Evolutionary conservation across 768 basidiomycete species (phyloP), one percentile per base, ranked within the genome.

Genomic region (Leccinum pellstonianum): DNA sequence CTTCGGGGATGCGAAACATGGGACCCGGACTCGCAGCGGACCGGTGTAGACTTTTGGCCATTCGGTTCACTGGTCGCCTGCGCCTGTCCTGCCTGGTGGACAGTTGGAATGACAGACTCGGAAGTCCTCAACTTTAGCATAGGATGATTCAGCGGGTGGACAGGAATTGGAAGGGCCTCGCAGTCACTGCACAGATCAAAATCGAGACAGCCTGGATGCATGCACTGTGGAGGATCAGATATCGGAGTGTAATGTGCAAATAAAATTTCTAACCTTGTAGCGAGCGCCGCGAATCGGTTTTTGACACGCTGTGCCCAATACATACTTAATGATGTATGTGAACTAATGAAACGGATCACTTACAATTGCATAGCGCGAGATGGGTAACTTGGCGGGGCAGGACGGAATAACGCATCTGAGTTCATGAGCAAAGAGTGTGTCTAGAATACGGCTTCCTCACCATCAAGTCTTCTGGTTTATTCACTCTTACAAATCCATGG

Each of bases 121-220:
- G 77, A 62, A 0, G 77, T 77, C 67, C 77, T 86, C 74, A 95
- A 77, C 82, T 93, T 95, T 67, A 93, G 69, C 68, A 95, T 60
- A 1, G 87, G 83, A 67, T 95, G 93, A 33, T 74, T 82, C 12
- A 70, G 59, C 0, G 91, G 90, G 70, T 95, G 93, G 12, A 90
- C 77, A 5, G 85, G 75, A 60, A 93, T 89, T 0, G 93, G 93
- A 58, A 84, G 79, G 5, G 91, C 86, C 74, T 94, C 93, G 73
- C 93, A 95, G 55, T 72, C 73, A 58, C 80, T 77, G 74, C 93
- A 95, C 17, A 95, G 79, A 67, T 95, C 93, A 64, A 86, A 93
- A 71, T 94, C 90, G 0, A 82, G 80, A 74, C 93, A 95, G 4
- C 77, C 75, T 14, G 84, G 79, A 68, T 93, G 86, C 83, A 91